Percentiles rank a stretch among this genome's conserved stretches.
phyloP scores from a whole-genome alignment of 805 yeast genomes.

The Cephaloascus fragrans region DNA sequence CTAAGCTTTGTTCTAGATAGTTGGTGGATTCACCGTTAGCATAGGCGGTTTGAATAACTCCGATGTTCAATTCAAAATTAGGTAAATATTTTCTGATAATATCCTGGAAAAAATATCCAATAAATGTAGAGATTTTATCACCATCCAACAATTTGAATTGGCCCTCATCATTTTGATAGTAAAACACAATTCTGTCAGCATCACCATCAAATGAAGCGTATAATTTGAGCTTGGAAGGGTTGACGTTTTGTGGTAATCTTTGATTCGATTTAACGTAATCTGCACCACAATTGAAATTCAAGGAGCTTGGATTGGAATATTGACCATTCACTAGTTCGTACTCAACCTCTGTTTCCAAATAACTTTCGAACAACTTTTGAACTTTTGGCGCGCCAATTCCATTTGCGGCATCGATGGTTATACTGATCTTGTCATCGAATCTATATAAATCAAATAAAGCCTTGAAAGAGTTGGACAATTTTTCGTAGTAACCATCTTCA shows the following conservation, averaged over 20 bases:
- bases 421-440: slow-evolving; percentile 18
- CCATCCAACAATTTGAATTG: slow-evolving; percentile 70
- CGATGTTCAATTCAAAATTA: slow-evolving; percentile 38
- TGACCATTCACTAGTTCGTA: slow-evolving; percentile 42
- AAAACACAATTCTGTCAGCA: slow-evolving; percentile 90
- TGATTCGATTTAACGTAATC: slow-evolving; percentile 92
- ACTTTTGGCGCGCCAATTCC: slow-evolving; percentile 92
- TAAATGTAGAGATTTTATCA: slow-evolving; percentile 82
- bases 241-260: slow-evolving; percentile 54
- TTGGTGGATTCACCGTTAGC: slow-evolving; percentile 90
- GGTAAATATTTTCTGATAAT: slow-evolving; percentile 36
- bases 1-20: slow-evolving; percentile 49
- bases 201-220: slow-evolving; percentile 93
- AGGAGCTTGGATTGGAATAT: slow-evolving; percentile 39
- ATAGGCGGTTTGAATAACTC: slow-evolving; percentile 95
- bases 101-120: slow-evolving; percentile 57
- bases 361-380: slow-evolving; percentile 30
- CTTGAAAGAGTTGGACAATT: slow-evolving; percentile 46
- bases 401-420: slow-evolving; percentile 85
- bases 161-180: slow-evolving; percentile 32
- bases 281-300: slow-evolving; percentile 86
- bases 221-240: slow-evolving; percentile 34
- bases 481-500: slow-evolving; percentile 62
- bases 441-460: slow-evolving; percentile 23
- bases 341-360: slow-evolving; percentile 29